These are phyloP conservation scores for Arthrobotrys megalospora DNA, from an alignment of 2,329 filamentous ascomycete species.

Conservation along the genomic window DNA sequence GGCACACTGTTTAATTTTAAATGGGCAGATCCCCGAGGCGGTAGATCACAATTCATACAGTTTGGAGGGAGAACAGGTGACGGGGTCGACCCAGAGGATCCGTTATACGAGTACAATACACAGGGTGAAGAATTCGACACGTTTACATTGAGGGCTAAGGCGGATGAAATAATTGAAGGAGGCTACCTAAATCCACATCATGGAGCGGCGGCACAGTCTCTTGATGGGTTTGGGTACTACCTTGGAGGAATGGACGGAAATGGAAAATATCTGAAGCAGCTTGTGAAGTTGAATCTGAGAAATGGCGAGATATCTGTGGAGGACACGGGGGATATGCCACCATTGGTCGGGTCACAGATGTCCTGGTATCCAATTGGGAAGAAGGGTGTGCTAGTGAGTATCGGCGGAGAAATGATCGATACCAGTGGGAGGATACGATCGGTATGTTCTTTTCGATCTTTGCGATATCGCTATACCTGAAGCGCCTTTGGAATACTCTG, in stretches of 20 bases:
- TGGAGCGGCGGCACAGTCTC: slow-evolving; percentile 51
- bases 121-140: slow-evolving; percentile 15
- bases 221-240: slow-evolving; percentile 44
- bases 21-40: slow-evolving; percentile 25
- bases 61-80: slow-evolving; percentile 31
- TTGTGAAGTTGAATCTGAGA: slow-evolving; percentile 36
- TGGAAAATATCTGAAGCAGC: slow-evolving; percentile 38
- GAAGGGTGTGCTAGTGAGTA: slow-evolving; percentile 39
- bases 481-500: background rate
- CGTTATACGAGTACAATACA: slow-evolving; percentile 34
- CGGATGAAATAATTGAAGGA: slow-evolving; percentile 1
- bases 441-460: slow-evolving; percentile 10
- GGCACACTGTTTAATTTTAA: slow-evolving; percentile 38
- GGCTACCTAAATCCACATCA: slow-evolving; percentile 40
- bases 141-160: background rate
- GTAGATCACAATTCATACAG: slow-evolving; percentile 28
- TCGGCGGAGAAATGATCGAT: slow-evolving; percentile 38
- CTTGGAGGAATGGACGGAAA: slow-evolving; percentile 37
- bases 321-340: slow-evolving; percentile 28
- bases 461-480: background rate
- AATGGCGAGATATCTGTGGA: slow-evolving; percentile 39
- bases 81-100: slow-evolving; percentile 9
- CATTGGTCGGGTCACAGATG: slow-evolving; percentile 40
- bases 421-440: slow-evolving; percentile 34
- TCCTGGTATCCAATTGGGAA: slow-evolving; percentile 48